Evolutionary conservation across 768 basidiomycete species (phyloP), one percentile per base, ranked within the genome.

Genomic region (Rubroboletus satanas): DNA sequence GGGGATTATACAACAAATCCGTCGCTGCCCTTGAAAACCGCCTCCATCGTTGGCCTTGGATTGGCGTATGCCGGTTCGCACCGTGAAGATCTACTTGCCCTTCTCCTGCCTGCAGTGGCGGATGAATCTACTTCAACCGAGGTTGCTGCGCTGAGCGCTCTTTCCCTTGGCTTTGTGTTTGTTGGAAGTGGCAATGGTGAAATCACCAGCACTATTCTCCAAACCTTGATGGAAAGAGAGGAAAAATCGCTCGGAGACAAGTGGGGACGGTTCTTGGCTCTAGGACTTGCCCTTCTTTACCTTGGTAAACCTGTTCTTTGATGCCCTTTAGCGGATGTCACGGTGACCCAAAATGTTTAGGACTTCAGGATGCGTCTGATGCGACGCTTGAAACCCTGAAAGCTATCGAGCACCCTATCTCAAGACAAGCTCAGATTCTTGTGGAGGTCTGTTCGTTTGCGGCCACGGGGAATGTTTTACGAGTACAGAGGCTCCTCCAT

Each of bases 181-280:
- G 94, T 96, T 23, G 96, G 96, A 17, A 94, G 93, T 65, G 92
- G 87, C 46, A 89, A 98, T 60, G 94, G 94, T 6, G 97, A 99
- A 59, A 85, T 97, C 15, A 88, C 93, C 8, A 83, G 84, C 54
- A 84, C 87, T 0, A 93, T 99, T 52, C 74, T 98, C 66, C 93
- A 96, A 74, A 88, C 90, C 3, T 69, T 99, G 66, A 91, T 95
- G 90, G 93, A 96, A 69, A 74, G 83, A 33, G 83, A 81, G 1
- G 87, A 87, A 52, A 82, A 82, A 56, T 82, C 84, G 21, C 74
- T 98, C 9, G 85, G 87, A 55, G 93, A 95, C 71, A 97, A 97
- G 73, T 99, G 96, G 95, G 83, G 90, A 2, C 77, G 89, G 47
- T 99, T 93, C 71, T 83, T 98, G 81, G 87, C 80, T 10, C 75